Percentiles rank a stretch among this genome's conserved stretches.
phyloP scores from a whole-genome alignment of 2,329 filamentous ascomycete species.

The Aspergillus quadricinctus region DNA sequence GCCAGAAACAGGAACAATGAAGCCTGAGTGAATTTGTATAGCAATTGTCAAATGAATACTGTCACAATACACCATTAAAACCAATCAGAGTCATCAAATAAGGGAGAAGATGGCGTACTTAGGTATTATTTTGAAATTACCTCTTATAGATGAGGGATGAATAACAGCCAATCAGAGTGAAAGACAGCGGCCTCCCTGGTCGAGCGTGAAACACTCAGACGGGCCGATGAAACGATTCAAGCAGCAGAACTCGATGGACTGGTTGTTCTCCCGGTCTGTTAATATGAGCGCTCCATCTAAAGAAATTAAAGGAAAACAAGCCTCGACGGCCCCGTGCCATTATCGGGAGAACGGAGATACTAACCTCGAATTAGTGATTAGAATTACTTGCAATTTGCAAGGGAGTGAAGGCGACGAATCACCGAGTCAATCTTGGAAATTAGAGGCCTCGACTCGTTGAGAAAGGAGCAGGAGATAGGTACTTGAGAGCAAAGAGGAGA shows the following conservation, averaged over 20 bases:
- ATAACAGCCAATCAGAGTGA: background rate
- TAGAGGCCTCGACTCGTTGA: background rate
- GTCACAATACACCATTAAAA: background rate
- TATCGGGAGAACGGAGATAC: background rate
- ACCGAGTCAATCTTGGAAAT: too few species aligned
- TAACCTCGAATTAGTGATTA: background rate
- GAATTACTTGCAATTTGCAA: background rate
- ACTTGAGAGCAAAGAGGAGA: background rate
- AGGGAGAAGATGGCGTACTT: background rate
- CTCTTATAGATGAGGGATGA: background rate
- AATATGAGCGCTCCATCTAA: background rate
- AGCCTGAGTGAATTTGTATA: background rate
- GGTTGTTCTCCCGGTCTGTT: background rate
- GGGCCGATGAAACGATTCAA: constrained; percentile 17
- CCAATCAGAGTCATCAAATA: background rate
- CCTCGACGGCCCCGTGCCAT: background rate
- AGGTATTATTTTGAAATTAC: background rate
- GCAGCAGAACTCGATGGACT: background rate
- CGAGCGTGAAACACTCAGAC: constrained; percentile 18
- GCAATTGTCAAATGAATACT: background rate
- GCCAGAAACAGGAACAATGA: background rate
- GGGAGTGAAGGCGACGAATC: too few species aligned
- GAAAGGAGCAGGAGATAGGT: background rate
- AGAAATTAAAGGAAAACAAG: background rate
- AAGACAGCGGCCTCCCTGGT: too few species aligned